Evolutionary conservation across 2,329 filamentous ascomycete genomes (phyloP), one percentile per base, ranked within the genome.

Genomic region (Cercospora sojina): DNA sequence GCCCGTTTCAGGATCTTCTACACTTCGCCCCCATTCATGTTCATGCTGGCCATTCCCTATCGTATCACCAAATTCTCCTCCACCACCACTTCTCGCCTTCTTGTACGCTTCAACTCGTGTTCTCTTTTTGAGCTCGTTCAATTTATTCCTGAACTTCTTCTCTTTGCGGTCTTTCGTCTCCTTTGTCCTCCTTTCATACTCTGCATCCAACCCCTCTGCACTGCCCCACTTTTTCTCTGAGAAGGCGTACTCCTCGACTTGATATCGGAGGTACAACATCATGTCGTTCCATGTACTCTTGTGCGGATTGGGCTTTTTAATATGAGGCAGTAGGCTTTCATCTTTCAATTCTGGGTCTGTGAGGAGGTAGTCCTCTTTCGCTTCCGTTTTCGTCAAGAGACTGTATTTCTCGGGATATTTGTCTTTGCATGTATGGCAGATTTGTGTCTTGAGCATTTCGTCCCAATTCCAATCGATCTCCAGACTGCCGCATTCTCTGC

Each of bases 381-480:
- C 95, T 82, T 99, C 95, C 65, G 95, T 98, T 83, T 99, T 99
- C 0, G 95, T 99, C 69, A 99, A 82, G 10, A 99, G 84, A 69
- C 91, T 96, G 81, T 99, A 99, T 78, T 94, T 97, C 69, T 98
- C 94, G 0, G 94, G 93, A 25, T 83, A 83, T 73, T 91, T 92
- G 61, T 98, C 93, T 80, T 97, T 98, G 84, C 95, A 99, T 13
- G 81, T 81, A 69, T 86, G 84, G 81, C 95, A 99, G 12, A 99
- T 86, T 60, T 85, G 84, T 68, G 90, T 87, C 25, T 83, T 82
- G 71, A 98, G 93, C 2, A 92, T 85, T 72, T 97, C 93, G 60
- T 93, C 90, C 93, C 93, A 98, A 64, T 95, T 91, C 84, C 90
- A 97, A 79, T 99, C 95, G 69, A 99, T 93, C 81, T 98, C 95